phyloP scores from a whole-genome alignment of 2,329 filamentous ascomycete species.

The Ramichloridium luteum region DNA sequence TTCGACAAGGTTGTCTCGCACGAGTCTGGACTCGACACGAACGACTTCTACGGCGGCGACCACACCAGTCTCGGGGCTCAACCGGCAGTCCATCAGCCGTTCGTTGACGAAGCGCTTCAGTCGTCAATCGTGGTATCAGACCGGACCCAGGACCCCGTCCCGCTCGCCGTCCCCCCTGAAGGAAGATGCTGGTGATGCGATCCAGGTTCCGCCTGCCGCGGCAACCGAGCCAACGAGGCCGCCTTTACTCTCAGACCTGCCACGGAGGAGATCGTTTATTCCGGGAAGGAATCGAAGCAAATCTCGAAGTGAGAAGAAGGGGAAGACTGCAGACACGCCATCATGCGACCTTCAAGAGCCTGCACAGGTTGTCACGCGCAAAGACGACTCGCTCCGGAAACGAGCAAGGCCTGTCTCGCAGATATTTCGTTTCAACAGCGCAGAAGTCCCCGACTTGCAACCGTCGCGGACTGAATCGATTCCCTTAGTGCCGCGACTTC shows the following conservation, averaged over 20 bases:
- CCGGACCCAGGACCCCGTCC: constrained; percentile 17
- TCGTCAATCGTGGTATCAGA: constrained; percentile 20
- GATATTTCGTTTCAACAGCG: background rate
- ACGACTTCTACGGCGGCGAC: constrained; percentile 15
- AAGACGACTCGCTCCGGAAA: constrained; percentile 13
- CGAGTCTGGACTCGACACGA: constrained; percentile 14
- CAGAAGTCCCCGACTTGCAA: background rate
- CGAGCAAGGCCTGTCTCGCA: background rate
- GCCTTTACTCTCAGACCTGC: too few species aligned
- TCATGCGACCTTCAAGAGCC: constrained; percentile 10
- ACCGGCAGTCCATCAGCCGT: constrained; percentile 12
- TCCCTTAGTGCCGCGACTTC: constrained; percentile 30
- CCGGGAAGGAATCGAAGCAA: constrained; percentile 7
- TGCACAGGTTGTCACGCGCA: constrained; percentile 9
- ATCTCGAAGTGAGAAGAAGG: constrained; percentile 8
- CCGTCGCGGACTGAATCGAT: constrained; percentile 2
- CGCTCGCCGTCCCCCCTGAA: constrained; percentile 24
- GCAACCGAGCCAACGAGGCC: too few species aligned
- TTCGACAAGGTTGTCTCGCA: constrained; percentile 9
- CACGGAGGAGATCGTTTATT: constrained; percentile 13
- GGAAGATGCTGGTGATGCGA: constrained; percentile 8
- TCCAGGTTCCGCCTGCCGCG: constrained; percentile 2
- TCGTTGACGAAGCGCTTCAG: constrained; percentile 19
- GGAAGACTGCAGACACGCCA: constrained; percentile 6
- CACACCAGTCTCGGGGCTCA: constrained; percentile 13